A percentile compares a stretch with the other conserved stretches of the same genome.
Evolutionary conservation across 352 stramenopile genomes (phyloP).

Genomic region (Phytophthora colocasiae): DNA sequence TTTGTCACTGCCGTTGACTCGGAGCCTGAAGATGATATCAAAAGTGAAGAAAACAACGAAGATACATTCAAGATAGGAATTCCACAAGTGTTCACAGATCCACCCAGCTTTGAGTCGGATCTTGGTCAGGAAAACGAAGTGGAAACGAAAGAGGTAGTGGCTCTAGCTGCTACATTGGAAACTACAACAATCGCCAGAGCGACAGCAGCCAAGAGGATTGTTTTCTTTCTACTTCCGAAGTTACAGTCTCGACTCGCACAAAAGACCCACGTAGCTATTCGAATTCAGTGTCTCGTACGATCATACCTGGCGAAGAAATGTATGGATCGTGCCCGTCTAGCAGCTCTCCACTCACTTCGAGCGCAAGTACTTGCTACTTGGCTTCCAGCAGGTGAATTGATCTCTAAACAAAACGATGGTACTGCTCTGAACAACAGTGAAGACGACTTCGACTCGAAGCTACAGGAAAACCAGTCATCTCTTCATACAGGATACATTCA

Average conservation of each 20-base stretch:
- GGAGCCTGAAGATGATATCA: slow-evolving; percentile 6
- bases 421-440: slow-evolving; percentile 16
- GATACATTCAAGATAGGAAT: not conserved
- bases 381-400: not conserved
- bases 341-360: slow-evolving; percentile 19
- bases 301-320: slow-evolving; percentile 18
- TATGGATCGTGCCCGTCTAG: slow-evolving; percentile 6
- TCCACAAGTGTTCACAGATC: not conserved
- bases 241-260: slow-evolving; percentile 6
- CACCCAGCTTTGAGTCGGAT: not conserved
- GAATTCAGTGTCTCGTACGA: slow-evolving; percentile 26
- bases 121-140: not conserved
- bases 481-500: slow-evolving; percentile 9
- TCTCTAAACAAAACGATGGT: not conserved
- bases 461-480: not conserved
- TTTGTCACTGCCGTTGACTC: not conserved
- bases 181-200: not conserved
- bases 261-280: slow-evolving; percentile 10
- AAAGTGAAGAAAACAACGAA: slow-evolving; percentile 3
- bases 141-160: slow-evolving; percentile 3
- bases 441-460: slow-evolving; percentile 11
- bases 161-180: not conserved
- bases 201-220: slow-evolving; percentile 14
- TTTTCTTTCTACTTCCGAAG: slow-evolving; percentile 15
- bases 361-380: slow-evolving; percentile 20